Evolutionary conservation across 164 flowering plant species (phyloP).

Genomic region (Nelumbo lutea): DNA sequence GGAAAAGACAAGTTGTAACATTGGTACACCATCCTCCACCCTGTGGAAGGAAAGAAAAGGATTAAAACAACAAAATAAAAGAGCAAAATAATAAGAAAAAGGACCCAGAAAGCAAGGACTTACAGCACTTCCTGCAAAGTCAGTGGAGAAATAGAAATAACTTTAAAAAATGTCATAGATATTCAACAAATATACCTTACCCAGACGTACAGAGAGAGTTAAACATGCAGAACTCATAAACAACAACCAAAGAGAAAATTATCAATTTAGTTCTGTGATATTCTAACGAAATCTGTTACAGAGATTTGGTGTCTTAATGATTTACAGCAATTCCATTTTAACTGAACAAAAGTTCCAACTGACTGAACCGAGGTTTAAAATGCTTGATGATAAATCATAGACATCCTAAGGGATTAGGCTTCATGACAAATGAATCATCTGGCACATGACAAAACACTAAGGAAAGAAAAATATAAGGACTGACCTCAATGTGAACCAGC

Average conservation of each 20-base stretch:
- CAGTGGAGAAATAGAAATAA: too few species aligned
- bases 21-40: conserved; percentile 99
- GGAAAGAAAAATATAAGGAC: background rate
- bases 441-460: background rate
- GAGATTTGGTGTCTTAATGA: too few species aligned
- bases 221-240: too few species aligned
- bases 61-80: background rate
- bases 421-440: background rate
- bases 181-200: too few species aligned
- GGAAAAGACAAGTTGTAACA: conserved; percentile 53
- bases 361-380: background rate
- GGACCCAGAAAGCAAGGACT: background rate
- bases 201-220: too few species aligned
- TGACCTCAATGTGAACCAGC: conserved; percentile 71
- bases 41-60: conserved; percentile 22
- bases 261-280: too few species aligned
- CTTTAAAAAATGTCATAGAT: too few species aligned
- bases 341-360: background rate
- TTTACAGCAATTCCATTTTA: too few species aligned
- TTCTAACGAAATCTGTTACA: too few species aligned
- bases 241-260: too few species aligned
- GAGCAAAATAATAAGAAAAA: background rate
- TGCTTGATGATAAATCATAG: background rate
- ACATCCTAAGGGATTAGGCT: background rate
- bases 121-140: background rate